Evolutionary conservation across 495 filamentous ascomycete species (phyloP), one percentile per base, ranked within the genome.

Genomic region (Penicillium maclennaniae): DNA sequence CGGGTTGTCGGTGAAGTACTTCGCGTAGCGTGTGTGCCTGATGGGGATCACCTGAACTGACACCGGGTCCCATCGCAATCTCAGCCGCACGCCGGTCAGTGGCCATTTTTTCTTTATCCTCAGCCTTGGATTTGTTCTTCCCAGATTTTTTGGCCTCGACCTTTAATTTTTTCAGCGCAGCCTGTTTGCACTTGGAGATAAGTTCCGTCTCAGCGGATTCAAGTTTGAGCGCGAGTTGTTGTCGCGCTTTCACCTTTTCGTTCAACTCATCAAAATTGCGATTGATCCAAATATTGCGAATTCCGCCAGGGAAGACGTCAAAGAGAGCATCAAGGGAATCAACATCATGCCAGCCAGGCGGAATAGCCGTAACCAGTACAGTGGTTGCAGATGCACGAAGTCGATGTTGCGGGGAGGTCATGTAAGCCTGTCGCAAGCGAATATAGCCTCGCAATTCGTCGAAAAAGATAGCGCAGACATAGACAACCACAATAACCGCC

Each of bases 201-300:
- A 98, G 73, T 39, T 87, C 82, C 0, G 90, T 97, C 70, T 96
- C 87, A 6, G 95, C 93, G 15, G 66, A 71, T 64, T 98, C 93
- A 3, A 98, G 78, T 45, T 77, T 73, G 51, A 76, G 65, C 17
- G 91, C 89, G n/a, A 95, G 67, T 17, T 78, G 68, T 52, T 91
- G 82, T 19, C 93, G 82, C 60, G 78, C 73, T 56, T 88, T 82
- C 39, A 97, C 88, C 64, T 98, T 98, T 50, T 91, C 87, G 46
- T 88, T 79, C 12, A 98, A 81, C 23, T 88, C 84, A 48, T 93
- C 90, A 52, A 87, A 92, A 62, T 97, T 89, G 20, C 93, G 85
- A 47, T 96, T 97, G 55, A 97, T 86, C 90, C 92, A 98, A 31
- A 97, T 91, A 66, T 97, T 97, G 48, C 91, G 83, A 66, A 98